phyloP scores from a whole-genome alignment of 441 rosid species.

The Manihot esculenta region DNA sequence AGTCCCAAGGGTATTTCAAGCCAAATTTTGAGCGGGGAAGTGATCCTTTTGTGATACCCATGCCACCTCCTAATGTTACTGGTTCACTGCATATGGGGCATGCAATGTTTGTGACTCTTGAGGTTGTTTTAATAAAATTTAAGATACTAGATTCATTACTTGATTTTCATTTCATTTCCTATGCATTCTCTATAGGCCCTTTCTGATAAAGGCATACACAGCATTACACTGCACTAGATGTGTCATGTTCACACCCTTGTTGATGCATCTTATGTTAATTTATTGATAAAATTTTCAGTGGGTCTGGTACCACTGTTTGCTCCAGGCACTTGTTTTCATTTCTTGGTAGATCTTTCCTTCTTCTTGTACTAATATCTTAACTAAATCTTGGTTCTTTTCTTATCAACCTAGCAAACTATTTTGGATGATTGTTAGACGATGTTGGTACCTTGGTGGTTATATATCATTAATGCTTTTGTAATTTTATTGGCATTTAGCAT shows the following conservation, averaged over 20 bases:
- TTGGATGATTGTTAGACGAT: neutral
- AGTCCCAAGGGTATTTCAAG: slow-evolving; percentile 89
- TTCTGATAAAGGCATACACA: neutral
- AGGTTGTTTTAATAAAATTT: slow-evolving; percentile 59
- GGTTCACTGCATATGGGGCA: slow-evolving; percentile 99
- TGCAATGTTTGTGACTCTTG: slow-evolving; percentile 98
- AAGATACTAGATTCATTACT: slow-evolving; percentile 12
- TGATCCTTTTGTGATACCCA: slow-evolving; percentile 85
- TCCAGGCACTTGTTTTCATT: neutral
- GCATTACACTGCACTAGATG: neutral
- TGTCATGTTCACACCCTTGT: neutral
- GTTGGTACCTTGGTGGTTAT: neutral
- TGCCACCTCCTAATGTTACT: slow-evolving; percentile 99
- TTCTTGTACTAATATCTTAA: too few relatives aligned
- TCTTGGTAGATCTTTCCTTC: too few relatives aligned
- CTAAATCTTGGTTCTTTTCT: neutral
- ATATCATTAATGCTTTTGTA: neutral
- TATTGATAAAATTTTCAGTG: neutral
- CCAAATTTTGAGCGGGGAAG: slow-evolving; percentile 67
- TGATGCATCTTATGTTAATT: neutral
- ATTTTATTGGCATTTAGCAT: neutral
- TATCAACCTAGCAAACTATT: neutral
- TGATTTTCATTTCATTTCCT: slow-evolving; percentile 27
- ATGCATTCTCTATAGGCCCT: neutral
- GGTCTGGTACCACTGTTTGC: neutral